Evolutionary conservation across 2,329 filamentous ascomycete species (phyloP).

Genomic region (Nannizziopsis barbatae): DNA sequence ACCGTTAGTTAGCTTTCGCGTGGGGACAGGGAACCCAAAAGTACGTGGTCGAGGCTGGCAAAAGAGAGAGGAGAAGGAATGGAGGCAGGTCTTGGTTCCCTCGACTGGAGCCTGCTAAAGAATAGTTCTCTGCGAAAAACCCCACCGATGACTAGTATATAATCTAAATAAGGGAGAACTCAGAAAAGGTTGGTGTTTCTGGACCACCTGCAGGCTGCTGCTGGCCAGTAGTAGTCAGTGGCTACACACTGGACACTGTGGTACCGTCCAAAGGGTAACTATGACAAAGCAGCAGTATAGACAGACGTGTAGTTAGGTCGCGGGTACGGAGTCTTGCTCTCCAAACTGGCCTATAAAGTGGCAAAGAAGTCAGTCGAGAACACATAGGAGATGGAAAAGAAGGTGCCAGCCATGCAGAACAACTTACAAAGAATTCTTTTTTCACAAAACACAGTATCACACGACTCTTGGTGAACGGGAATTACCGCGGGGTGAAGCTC

Average conservation of each 20-base stretch:
- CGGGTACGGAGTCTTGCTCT: neutral
- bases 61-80: neutral
- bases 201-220: too few relatives aligned
- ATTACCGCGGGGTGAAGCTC: too few relatives aligned
- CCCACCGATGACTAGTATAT: too few relatives aligned
- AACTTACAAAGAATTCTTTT: too few relatives aligned
- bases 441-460: too few relatives aligned
- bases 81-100: neutral
- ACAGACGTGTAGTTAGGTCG: too few relatives aligned
- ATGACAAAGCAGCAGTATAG: neutral
- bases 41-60: conserved; percentile 6
- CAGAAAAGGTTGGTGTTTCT: too few relatives aligned
- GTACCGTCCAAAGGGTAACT: neutral
- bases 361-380: conserved; percentile 1
- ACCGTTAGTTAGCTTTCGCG: neutral
- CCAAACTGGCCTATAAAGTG: neutral
- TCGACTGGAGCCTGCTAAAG: neutral
- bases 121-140: neutral
- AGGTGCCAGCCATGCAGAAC: neutral
- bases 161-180: too few relatives aligned
- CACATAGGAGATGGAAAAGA: neutral
- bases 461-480: too few relatives aligned
- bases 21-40: conserved; percentile 1
- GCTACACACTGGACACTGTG: conserved; percentile 1
- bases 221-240: too few relatives aligned